phyloP scores from a whole-genome alignment of 495 filamentous ascomycete genomes.

The Physcia stellaris region DNA sequence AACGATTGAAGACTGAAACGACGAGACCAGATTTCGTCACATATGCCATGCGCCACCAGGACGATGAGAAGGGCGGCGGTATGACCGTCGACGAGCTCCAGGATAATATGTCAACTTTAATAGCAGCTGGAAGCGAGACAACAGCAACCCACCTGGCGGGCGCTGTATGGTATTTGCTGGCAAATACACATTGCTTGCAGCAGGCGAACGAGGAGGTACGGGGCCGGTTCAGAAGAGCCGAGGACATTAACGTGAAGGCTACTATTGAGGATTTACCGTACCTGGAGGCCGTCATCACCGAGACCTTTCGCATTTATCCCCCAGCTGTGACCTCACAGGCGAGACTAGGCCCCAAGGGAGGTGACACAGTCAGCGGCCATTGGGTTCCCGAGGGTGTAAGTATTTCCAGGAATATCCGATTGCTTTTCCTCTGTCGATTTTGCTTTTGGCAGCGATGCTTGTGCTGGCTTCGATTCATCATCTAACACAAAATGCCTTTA shows the following conservation, averaged over 20 bases:
- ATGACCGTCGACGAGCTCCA: conserved; percentile 11
- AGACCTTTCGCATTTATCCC: conserved; percentile 40
- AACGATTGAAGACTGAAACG: conserved; percentile 21
- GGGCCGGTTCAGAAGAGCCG: conserved; percentile 12
- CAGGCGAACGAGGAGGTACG: conserved; percentile 24
- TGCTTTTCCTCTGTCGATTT: conserved; percentile 9
- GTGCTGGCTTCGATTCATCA: background rate
- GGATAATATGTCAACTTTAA: conserved; percentile 3
- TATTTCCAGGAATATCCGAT: background rate
- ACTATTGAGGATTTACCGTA: conserved; percentile 20
- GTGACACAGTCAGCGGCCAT: conserved; percentile 11
- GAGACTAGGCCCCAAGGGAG: conserved; percentile 30
- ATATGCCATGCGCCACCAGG: conserved; percentile 7
- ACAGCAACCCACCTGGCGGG: conserved; percentile 38
- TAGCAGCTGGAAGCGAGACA: conserved; percentile 40
- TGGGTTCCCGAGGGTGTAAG: conserved; percentile 9
- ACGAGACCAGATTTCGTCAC: conserved; percentile 12
- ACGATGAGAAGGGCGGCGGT: conserved; percentile 4
- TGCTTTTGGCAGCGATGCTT: conserved; percentile 7
- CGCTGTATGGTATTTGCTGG: conserved; percentile 33
- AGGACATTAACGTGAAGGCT: conserved; percentile 26
- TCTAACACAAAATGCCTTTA: no score
- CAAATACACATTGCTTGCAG: conserved; percentile 17
- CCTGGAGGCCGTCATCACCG: conserved; percentile 32
- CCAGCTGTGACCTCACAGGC: conserved; percentile 34